These are phyloP conservation scores for Boletales sp. DNA, from an alignment of 768 basidiomycete species.

Conservation along the genomic window DNA sequence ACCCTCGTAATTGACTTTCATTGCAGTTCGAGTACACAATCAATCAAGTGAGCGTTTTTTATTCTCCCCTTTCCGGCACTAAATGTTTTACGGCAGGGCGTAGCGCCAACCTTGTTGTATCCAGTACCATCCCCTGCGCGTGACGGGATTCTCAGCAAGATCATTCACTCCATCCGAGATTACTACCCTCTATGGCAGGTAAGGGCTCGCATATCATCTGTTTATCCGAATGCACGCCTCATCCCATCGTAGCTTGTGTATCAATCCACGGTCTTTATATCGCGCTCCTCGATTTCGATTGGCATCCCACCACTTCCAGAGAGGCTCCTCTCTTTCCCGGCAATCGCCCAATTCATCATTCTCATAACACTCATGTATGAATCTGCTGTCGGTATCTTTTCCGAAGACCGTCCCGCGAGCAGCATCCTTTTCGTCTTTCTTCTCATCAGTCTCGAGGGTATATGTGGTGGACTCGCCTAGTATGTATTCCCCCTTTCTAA, in stretches of 20 bases:
- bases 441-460: conserved; percentile 83
- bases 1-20: background rate
- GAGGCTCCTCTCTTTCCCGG: conserved; percentile 67
- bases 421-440: conserved; percentile 66
- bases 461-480: conserved; percentile 94
- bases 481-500: conserved; percentile 33
- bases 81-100: conserved; percentile 48
- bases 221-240: conserved; percentile 1
- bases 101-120: conserved; percentile 87
- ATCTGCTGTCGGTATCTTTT: conserved; percentile 65
- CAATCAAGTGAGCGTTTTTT: conserved; percentile 57
- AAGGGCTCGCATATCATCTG: conserved; percentile 15
- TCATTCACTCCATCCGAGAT: conserved; percentile 83
- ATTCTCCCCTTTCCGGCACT: background rate
- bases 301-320: conserved; percentile 77
- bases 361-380: conserved; percentile 61
- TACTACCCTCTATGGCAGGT: conserved; percentile 97
- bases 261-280: conserved; percentile 89
- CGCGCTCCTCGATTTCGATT: conserved; percentile 85
- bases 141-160: conserved; percentile 61
- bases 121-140: conserved; percentile 65
- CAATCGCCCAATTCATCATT: conserved; percentile 65
- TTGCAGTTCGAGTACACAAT: conserved; percentile 86
- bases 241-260: conserved; percentile 60
- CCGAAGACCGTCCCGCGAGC: conserved; percentile 37